Base-by-base conservation (phyloP, 1,139 yeast species). In the Suhomyces bolitotheri region DNA sequence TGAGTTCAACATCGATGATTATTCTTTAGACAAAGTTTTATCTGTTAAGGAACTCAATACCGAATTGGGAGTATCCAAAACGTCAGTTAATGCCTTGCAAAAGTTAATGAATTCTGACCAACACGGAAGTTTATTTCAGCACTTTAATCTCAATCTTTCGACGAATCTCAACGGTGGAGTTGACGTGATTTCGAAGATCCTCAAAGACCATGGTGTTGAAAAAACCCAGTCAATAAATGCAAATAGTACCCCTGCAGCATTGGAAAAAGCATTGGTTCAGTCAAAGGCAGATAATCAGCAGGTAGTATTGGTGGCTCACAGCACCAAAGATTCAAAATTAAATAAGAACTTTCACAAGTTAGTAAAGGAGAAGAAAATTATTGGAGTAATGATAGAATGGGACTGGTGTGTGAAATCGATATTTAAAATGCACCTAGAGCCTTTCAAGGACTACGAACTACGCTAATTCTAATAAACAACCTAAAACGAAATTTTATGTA, bases 81-180 rank as follows among this genome's bases (percentile, higher is more conserved):
- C 42, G 8, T 43, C 44, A 4, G 44, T 27, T 2, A 50, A 51
- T 32, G 65, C 62, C 1, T 47, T 63, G 7, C 23, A 27, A 13
- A 34, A 40, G 3, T 29, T 62, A 5, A 41, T 56, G 11, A 47
- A 56, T 2, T 58, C 64, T 19, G 54, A 54, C 4, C 43, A 57
- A 4, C 58, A 58, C 15, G 70, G 71, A 0, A 54, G 64, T 2
- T 49, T 76, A 2, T 80, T 85, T 47, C 46, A 58, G 4, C 74
- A 67, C 0, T 48, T 72, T 22, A 56, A 58, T 3, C 64, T 89
- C 41, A 82, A 82, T 48, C 59, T 88, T 3, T 73, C 87, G 1
- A 54, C 75, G 1, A 78, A 77, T 33, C 65, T 84, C 22, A 76
- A 79, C n/a, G 95, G 94, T 17, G 89, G 94, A 0, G 59, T 68